A percentile compares a stretch with the other conserved stretches of the same genome.
Conservation (phyloP, 2,329 filamentous ascomycete species). For the Neofusicoccum sp. region DNA sequence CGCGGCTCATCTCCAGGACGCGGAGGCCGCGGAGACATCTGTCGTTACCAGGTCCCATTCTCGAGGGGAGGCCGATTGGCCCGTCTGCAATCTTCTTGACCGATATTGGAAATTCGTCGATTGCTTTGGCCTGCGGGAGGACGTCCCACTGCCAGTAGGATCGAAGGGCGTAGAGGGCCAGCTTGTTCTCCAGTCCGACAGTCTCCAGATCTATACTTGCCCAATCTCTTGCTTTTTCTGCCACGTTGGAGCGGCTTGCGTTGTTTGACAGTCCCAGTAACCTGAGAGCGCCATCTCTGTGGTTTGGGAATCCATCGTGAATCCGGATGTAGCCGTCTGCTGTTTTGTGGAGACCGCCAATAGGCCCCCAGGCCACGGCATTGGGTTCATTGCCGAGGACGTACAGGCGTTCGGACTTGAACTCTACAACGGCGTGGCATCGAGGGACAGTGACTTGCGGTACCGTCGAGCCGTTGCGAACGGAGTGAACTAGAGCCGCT, state of each 20-base stretch:
- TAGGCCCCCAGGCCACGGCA: conserved; percentile 42
- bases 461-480: conserved; percentile 32
- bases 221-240: conserved; percentile 44
- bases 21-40: conserved; percentile 47
- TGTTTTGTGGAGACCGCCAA: conserved; percentile 57
- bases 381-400: conserved; percentile 43
- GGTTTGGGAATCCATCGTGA: conserved; percentile 58
- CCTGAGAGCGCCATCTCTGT: conserved; percentile 47
- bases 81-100: conserved; percentile 40
- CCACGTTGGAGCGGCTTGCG: conserved; percentile 45
- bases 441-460: conserved; percentile 48
- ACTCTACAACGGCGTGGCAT: conserved; percentile 55
- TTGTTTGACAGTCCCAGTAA: conserved; percentile 45
- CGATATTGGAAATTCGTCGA: conserved; percentile 51
- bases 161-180: conserved; percentile 55
- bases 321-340: conserved; percentile 57
- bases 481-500: conserved; percentile 51
- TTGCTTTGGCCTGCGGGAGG: conserved; percentile 49
- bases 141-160: conserved; percentile 56
- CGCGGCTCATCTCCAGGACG: conserved; percentile 53
- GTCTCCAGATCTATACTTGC: conserved; percentile 53
- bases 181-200: conserved; percentile 42
- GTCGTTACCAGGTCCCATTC: conserved; percentile 33
- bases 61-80: conserved; percentile 23
- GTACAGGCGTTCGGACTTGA: conserved; percentile 57